phyloP scores from a whole-genome alignment of 2,329 filamentous ascomycete genomes.

The Aspergillus intermedius region DNA sequence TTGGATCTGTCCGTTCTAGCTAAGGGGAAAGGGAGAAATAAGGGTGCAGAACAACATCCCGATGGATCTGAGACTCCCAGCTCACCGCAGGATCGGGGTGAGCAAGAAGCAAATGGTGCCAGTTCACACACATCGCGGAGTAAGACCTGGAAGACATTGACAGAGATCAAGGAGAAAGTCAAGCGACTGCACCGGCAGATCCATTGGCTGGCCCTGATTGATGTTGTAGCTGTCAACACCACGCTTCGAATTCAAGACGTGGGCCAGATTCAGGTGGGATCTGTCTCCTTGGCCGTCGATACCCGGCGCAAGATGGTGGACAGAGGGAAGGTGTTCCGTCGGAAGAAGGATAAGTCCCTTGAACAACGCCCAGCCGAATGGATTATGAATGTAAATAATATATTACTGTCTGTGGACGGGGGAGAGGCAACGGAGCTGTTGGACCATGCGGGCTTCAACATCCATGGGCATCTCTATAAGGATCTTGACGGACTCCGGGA shows the following conservation, averaged over 20 bases:
- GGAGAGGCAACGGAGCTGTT: conserved; percentile 79
- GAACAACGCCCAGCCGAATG: conserved; percentile 80
- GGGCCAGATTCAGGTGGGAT: conserved; percentile 77
- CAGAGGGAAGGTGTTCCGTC: conserved; percentile 79
- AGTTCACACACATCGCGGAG: conserved; percentile 41
- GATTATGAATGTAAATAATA: conserved; percentile 78
- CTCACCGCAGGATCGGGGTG: conserved; percentile 19
- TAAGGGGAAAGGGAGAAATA: conserved; percentile 16
- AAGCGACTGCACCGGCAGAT: conserved; percentile 82
- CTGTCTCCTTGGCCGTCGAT: conserved; percentile 78
- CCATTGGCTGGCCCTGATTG: conserved; percentile 81
- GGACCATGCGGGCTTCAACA: conserved; percentile 79
- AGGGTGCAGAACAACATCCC: conserved; percentile 9
- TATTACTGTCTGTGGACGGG: conserved; percentile 81
- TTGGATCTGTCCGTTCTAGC: conserved; percentile 64
- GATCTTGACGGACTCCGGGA: conserved; percentile 82
- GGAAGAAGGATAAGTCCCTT: conserved; percentile 58
- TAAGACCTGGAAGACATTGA: conserved; percentile 75
- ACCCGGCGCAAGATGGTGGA: conserved; percentile 89
- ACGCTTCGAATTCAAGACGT: conserved; percentile 71
- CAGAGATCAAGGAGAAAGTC: conserved; percentile 71
- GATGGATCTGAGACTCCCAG: conserved; percentile 16
- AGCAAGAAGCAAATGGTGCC: conserved; percentile 10
- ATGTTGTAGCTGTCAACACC: conserved; percentile 77
- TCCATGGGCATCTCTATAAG: conserved; percentile 84